Evolutionary conservation across 108 stramenopile genomes (phyloP).

Genomic region (Mediolabrus comicus): DNA sequence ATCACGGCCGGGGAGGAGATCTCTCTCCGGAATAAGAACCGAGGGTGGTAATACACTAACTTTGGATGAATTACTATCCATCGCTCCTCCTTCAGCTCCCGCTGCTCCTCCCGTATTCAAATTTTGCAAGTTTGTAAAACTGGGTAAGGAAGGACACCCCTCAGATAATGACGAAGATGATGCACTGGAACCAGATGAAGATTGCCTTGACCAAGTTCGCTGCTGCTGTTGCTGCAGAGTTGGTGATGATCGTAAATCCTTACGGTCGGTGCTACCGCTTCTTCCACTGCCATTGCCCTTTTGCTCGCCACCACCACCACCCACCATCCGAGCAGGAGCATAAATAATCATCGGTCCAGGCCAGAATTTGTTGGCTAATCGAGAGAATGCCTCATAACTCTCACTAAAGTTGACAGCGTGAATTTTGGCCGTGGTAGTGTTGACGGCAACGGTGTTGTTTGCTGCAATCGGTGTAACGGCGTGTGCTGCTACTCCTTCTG

Average conservation of each 20-base stretch:
- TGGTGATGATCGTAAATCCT: not conserved
- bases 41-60: conserved; percentile 15
- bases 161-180: conserved; percentile 6
- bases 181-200: not conserved
- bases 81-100: too few species aligned
- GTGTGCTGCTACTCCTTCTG: not conserved
- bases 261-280: not conserved
- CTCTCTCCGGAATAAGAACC: conserved; percentile 2
- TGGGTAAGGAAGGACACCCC: not conserved
- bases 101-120: not conserved
- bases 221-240: not conserved
- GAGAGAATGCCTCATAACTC: conserved; percentile 25
- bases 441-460: not conserved
- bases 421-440: not conserved
- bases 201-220: not conserved
- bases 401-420: conserved; percentile 30
- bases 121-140: not conserved
- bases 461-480: not conserved
- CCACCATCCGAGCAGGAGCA: conserved; percentile 10
- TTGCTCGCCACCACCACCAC: conserved; percentile 1
- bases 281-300: not conserved
- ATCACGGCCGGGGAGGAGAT: not conserved
- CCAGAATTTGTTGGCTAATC: conserved; percentile 31
- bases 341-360: conserved; percentile 38
- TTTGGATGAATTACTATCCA: not conserved